Evolutionary conservation across 2,329 filamentous ascomycete species (phyloP).

Genomic region (Verticillium albo-atrum): DNA sequence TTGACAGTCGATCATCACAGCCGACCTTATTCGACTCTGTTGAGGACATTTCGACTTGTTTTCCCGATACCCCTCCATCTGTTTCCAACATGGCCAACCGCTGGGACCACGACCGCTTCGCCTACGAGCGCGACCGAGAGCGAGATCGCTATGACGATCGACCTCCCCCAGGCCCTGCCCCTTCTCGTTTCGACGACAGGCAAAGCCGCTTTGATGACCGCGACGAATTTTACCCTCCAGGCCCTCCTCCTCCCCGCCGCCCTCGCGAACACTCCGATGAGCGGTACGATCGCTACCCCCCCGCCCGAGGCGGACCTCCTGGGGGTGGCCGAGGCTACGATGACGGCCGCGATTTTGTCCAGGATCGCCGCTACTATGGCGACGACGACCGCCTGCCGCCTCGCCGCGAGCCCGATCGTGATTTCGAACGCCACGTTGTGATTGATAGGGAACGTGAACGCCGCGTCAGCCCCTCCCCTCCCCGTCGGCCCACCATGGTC

Average conservation of each 20-base stretch:
- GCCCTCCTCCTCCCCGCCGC: slow-evolving; percentile 15
- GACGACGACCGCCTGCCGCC: slow-evolving; percentile 41
- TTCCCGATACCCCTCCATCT: slow-evolving; percentile 4
- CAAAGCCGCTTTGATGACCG: slow-evolving; percentile 39
- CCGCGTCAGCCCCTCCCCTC: slow-evolving; percentile 41
- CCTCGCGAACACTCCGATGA: slow-evolving; percentile 39
- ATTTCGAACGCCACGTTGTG: slow-evolving; percentile 51
- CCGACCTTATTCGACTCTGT: not conserved
- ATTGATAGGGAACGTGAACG: slow-evolving; percentile 53
- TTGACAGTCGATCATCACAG: not conserved
- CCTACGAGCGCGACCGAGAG: slow-evolving; percentile 34
- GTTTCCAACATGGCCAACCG: slow-evolving; percentile 21
- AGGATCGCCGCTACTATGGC: slow-evolving; percentile 52
- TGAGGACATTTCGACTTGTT: not conserved
- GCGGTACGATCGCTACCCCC: slow-evolving; percentile 36
- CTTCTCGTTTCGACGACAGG: slow-evolving; percentile 34
- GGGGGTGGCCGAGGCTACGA: slow-evolving; percentile 2
- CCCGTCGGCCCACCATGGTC: slow-evolving; percentile 60
- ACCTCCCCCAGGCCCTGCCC: not conserved
- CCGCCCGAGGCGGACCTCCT: not conserved
- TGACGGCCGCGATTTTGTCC: slow-evolving; percentile 37
- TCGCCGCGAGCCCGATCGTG: slow-evolving; percentile 25
- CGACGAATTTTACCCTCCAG: slow-evolving; percentile 38
- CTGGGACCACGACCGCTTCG: slow-evolving; percentile 54
- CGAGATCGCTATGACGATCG: slow-evolving; percentile 40